phyloP scores from a whole-genome alignment of 1,284 basidiomycete species.

The Exsudoporus floridanus region DNA sequence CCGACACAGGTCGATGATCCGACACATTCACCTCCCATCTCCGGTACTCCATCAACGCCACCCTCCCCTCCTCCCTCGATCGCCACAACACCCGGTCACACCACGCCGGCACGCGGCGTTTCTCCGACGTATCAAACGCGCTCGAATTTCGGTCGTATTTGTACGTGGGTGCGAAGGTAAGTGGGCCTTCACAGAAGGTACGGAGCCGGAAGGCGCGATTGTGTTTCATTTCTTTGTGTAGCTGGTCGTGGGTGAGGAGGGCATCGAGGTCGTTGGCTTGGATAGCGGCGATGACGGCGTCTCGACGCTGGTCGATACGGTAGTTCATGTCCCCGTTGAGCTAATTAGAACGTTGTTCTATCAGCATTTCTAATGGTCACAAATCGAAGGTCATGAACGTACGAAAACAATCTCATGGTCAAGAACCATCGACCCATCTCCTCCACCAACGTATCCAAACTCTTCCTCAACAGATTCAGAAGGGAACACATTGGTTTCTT shows the following conservation, averaged over 20 bases:
- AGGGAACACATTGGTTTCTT: conserved; percentile 75
- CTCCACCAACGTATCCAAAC: conserved; percentile 81
- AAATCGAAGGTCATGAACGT: conserved; percentile 38
- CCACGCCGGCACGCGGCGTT: conserved; percentile 89
- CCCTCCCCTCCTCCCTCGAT: conserved; percentile 54
- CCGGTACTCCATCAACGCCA: conserved; percentile 64
- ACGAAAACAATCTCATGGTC: conserved; percentile 96
- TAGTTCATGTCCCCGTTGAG: conserved; percentile 88
- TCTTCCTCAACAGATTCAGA: conserved; percentile 44
- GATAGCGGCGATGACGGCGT: conserved; percentile 73
- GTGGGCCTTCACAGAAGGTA: conserved; percentile 78
- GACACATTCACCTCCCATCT: conserved; percentile 84
- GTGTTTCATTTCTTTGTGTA: conserved; percentile 81
- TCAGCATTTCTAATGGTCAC: background rate
- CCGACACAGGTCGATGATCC: conserved; percentile 87
- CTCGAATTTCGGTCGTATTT: conserved; percentile 85
- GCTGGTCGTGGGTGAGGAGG: conserved; percentile 83
- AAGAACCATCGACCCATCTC: conserved; percentile 90
- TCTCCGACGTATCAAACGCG: conserved; percentile 87
- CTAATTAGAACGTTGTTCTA: conserved; percentile 35
- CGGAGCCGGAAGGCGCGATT: conserved; percentile 88
- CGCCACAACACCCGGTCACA: conserved; percentile 93
- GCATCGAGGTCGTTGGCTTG: conserved; percentile 60
- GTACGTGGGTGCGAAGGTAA: conserved; percentile 89
- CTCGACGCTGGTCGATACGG: conserved; percentile 88